Percentiles rank a stretch among this genome's conserved stretches.
phyloP scores from a whole-genome alignment of 768 basidiomycete genomes.

The Cystofilobasidium macerans region DNA sequence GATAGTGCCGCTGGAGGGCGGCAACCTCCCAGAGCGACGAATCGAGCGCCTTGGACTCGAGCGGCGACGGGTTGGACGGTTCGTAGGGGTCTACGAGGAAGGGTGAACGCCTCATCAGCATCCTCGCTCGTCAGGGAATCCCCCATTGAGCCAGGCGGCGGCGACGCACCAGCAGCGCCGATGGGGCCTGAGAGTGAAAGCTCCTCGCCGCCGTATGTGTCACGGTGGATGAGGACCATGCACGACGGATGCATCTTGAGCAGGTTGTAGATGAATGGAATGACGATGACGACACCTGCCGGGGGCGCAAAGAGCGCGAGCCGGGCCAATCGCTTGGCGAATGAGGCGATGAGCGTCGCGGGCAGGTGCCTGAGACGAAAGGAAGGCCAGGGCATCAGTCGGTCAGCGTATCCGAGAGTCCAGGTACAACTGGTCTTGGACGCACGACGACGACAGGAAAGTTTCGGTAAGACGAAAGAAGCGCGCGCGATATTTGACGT shows the following conservation, averaged over 20 bases:
- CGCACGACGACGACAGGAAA: constrained; percentile 84
- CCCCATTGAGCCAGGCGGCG: constrained; percentile 12
- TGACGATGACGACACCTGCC: constrained; percentile 74
- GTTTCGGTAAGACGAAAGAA: constrained; percentile 88
- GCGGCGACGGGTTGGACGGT: constrained; percentile 55
- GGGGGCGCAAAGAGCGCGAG: constrained; percentile 77
- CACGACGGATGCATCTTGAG: constrained; percentile 81
- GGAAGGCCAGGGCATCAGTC: too few species aligned
- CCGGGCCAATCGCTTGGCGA: constrained; percentile 79
- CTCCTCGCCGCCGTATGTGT: constrained; percentile 24
- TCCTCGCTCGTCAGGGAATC: too few species aligned
- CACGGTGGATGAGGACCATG: constrained; percentile 84
- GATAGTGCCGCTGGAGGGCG: constrained; percentile 69
- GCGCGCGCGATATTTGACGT: constrained; percentile 81
- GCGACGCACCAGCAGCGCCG: neutral
- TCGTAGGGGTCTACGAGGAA: constrained; percentile 56
- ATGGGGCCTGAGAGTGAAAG: neutral
- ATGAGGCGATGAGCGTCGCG: constrained; percentile 80
- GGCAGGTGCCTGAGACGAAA: constrained; percentile 59
- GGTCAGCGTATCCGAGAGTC: too few species aligned
- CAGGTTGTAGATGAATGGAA: constrained; percentile 89
- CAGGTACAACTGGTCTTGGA: too few species aligned
- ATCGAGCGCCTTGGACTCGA: constrained; percentile 63
- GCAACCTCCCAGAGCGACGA: constrained; percentile 89
- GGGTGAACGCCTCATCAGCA: constrained; percentile 2